Conservation (phyloP, 176 grass and related monocot species). For the Thalia dealbata region DNA sequence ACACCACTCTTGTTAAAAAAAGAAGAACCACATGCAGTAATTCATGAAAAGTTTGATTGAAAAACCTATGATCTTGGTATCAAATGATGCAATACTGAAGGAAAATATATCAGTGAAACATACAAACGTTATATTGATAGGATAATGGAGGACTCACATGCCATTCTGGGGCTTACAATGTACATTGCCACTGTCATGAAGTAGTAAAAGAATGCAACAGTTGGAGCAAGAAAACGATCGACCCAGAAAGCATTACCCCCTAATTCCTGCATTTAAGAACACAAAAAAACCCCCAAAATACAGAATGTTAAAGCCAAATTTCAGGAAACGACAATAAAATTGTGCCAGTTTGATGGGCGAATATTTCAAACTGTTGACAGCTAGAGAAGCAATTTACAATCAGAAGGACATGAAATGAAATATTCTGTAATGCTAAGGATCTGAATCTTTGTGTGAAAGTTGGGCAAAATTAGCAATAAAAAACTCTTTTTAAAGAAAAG, state of each 20-base stretch:
- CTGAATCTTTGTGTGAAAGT: background rate
- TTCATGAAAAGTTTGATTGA: background rate
- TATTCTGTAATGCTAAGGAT: background rate
- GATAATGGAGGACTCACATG: slow-evolving; percentile 43
- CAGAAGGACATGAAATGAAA: background rate
- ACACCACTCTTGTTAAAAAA: too few species aligned
- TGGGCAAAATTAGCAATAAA: background rate
- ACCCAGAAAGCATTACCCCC: slow-evolving; percentile 68
- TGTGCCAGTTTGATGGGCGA: background rate
- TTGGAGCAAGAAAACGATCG: slow-evolving; percentile 62
- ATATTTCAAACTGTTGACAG: background rate
- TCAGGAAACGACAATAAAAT: background rate
- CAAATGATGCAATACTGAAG: background rate
- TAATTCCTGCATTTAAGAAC: slow-evolving; percentile 47
- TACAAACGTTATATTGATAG: slow-evolving; percentile 16
- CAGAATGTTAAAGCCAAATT: background rate
- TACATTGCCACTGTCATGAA: slow-evolving; percentile 91
- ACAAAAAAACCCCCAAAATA: background rate
- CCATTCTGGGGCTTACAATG: slow-evolving; percentile 90
- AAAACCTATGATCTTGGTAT: background rate
- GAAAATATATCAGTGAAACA: background rate
- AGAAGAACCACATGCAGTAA: too few species aligned
- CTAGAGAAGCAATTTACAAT: background rate
- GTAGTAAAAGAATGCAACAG: slow-evolving; percentile 79
- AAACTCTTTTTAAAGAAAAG: too few species aligned